phyloP scores from a whole-genome alignment of 1,284 basidiomycete genomes.

The Papiliotrema flavescens region DNA sequence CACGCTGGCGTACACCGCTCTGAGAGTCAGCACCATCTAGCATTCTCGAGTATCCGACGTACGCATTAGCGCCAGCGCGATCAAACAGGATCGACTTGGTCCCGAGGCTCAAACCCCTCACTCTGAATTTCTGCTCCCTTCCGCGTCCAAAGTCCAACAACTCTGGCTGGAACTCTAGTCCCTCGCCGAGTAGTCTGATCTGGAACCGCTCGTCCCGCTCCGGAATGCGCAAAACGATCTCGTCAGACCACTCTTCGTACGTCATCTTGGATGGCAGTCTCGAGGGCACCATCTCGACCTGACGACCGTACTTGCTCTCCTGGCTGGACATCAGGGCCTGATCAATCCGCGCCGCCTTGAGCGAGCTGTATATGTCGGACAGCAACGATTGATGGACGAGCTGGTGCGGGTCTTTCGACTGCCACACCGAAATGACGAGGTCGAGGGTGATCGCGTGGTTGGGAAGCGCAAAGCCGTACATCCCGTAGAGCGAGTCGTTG shows the following conservation, averaged over 20 bases:
- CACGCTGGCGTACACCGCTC: conserved; percentile 68
- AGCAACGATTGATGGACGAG: conserved; percentile 70
- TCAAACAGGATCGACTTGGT: conserved; percentile 73
- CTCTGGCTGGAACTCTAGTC: conserved; percentile 78
- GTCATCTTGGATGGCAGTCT: conserved; percentile 71
- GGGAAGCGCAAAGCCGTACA: conserved; percentile 58
- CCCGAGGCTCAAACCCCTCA: conserved; percentile 78
- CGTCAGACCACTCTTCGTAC: conserved; percentile 78
- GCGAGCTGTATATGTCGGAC: conserved; percentile 70
- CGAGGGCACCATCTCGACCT: conserved; percentile 63
- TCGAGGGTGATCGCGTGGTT: conserved; percentile 63
- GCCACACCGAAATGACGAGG: conserved; percentile 76
- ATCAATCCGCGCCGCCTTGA: conserved; percentile 65
- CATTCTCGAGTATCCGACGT: conserved; percentile 13
- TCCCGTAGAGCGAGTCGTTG: conserved; percentile 45
- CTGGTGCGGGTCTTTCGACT: conserved; percentile 64
- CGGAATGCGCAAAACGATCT: conserved; percentile 75
- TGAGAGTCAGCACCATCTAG: conserved; percentile 9
- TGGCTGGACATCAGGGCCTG: conserved; percentile 60
- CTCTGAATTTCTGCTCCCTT: conserved; percentile 76
- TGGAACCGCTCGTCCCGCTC: conserved; percentile 70
- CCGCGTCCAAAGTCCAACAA: conserved; percentile 70
- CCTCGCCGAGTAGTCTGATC: conserved; percentile 78
- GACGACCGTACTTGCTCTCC: conserved; percentile 10
- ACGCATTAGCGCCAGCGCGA: conserved; percentile 71